Evolutionary conservation across 2,329 filamentous ascomycete species (phyloP).

Genomic region (Seiridium unicorne): DNA sequence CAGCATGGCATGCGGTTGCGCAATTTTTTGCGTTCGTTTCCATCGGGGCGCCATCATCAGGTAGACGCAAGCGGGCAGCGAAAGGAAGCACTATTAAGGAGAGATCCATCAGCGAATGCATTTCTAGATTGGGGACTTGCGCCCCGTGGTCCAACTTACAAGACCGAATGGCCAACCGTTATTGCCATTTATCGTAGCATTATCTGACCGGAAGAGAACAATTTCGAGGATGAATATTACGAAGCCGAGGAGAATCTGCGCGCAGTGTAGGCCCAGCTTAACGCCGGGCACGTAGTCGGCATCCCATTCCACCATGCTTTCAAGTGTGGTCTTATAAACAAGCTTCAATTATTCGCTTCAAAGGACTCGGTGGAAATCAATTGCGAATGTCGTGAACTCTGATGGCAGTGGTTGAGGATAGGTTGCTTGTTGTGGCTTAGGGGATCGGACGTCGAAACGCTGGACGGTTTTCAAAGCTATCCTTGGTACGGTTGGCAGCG

Average conservation of each 20-base stretch:
- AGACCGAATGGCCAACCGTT: constrained; percentile 64
- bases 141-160: constrained; percentile 39
- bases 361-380: not conserved
- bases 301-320: constrained; percentile 40
- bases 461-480: constrained; percentile 4
- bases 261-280: constrained; percentile 57
- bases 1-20: constrained; percentile 61
- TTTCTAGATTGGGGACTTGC: not conserved
- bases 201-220: constrained; percentile 50
- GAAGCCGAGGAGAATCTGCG: constrained; percentile 53
- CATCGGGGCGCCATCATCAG: constrained; percentile 64
- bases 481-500: not conserved
- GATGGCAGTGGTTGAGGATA: not conserved
- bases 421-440: not conserved
- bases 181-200: constrained; percentile 51
- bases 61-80: constrained; percentile 63
- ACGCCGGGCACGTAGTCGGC: constrained; percentile 51
- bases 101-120: constrained; percentile 9
- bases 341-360: not conserved
- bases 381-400: not conserved
- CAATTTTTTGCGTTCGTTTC: constrained; percentile 58
- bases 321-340: not conserved
- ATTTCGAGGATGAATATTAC: constrained; percentile 60
- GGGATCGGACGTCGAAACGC: constrained; percentile 6
- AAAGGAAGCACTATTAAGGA: constrained; percentile 57